A percentile compares a stretch with the other conserved stretches of the same genome.
Evolutionary conservation across 1,284 basidiomycete species (phyloP).

Genomic region (Kwoniella shivajii): DNA sequence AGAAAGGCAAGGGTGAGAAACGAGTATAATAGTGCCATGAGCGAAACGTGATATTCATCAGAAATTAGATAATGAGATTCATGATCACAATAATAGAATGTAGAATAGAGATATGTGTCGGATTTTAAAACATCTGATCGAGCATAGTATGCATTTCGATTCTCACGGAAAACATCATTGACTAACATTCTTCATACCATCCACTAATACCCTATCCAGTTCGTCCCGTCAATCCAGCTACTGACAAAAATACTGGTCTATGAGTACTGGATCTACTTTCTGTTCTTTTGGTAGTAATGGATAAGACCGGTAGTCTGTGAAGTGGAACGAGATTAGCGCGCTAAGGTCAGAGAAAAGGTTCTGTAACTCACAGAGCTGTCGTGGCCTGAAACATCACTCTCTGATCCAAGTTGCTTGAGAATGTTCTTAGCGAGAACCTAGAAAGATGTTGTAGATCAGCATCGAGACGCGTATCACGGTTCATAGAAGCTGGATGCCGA

Average conservation of each 20-base stretch:
- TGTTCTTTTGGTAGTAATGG: constrained; percentile 87
- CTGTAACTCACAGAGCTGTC: constrained; percentile 76
- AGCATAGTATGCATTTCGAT: too few relatives aligned
- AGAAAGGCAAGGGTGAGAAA: neutral
- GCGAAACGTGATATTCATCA: too few relatives aligned
- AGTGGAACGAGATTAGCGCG: neutral
- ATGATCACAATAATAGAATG: too few relatives aligned
- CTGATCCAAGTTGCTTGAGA: constrained; percentile 76
- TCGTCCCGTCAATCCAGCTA: too few relatives aligned
- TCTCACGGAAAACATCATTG: too few relatives aligned
- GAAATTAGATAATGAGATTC: too few relatives aligned
- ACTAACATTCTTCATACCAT: too few relatives aligned
- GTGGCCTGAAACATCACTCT: constrained; percentile 84
- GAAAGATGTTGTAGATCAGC: constrained; percentile 2
- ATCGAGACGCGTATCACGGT: neutral
- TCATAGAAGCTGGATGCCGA: too few relatives aligned
- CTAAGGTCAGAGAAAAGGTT: neutral
- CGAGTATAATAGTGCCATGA: too few relatives aligned
- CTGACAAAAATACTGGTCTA: neutral
- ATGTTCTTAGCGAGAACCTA: constrained; percentile 88
- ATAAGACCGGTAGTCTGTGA: constrained; percentile 91
- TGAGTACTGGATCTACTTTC: constrained; percentile 57
- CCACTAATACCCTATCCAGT: too few relatives aligned
- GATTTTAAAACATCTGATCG: too few relatives aligned
- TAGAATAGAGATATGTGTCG: too few relatives aligned